Percentiles rank a stretch among this genome's conserved stretches.
Evolutionary conservation across 306 rosid species (phyloP).

Genomic region (Ziziphus jujuba): DNA sequence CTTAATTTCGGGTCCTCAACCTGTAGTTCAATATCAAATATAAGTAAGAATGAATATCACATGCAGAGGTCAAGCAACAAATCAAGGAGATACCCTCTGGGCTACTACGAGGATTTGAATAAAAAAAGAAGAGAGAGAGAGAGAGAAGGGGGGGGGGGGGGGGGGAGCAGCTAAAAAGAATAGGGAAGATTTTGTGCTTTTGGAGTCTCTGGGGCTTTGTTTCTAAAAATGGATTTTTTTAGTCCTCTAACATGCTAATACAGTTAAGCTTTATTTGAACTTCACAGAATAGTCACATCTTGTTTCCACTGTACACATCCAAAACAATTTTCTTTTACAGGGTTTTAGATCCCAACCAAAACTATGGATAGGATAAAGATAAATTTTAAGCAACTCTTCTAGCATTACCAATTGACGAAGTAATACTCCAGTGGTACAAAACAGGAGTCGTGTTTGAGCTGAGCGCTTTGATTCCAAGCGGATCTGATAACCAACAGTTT

Average conservation of each 20-base stretch:
- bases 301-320: background rate
- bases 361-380: conserved; percentile 2
- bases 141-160: no score
- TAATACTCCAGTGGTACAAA: conserved; percentile 96
- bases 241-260: background rate
- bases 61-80: conserved; percentile 13
- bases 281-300: background rate
- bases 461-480: conserved; percentile 89
- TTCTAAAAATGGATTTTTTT: background rate
- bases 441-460: conserved; percentile 71
- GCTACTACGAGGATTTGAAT: background rate
- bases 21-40: conserved; percentile 47
- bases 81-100: conserved; percentile 19
- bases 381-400: background rate
- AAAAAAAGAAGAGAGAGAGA: no score
- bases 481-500: conserved; percentile 91
- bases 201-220: background rate
- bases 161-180: background rate
- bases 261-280: background rate
- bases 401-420: conserved; percentile 81
- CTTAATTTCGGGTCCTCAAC: conserved; percentile 82
- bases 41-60: conserved; percentile 25
- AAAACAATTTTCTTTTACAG: background rate
- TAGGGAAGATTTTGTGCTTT: background rate
- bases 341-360: background rate